Evolutionary conservation across 129 eudicot species (phyloP).

Genomic region (Flaveria ramosissima): DNA sequence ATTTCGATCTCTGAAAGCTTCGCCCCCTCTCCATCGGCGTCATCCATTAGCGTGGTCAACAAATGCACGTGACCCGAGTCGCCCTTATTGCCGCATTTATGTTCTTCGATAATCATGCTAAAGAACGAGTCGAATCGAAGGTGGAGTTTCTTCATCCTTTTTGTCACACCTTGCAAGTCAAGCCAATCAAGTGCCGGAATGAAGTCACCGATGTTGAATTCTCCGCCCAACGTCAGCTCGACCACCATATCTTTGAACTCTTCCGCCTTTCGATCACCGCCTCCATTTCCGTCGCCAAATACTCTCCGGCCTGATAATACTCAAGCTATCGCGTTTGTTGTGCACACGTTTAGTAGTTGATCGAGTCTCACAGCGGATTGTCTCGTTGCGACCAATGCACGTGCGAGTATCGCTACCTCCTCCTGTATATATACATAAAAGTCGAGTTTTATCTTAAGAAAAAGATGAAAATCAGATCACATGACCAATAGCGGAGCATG

Average conservation of each 20-base stretch:
- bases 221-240: constrained; percentile 94
- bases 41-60: constrained; percentile 57
- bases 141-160: constrained; percentile 81
- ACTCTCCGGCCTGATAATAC: constrained; percentile 77
- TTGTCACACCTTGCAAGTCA: constrained; percentile 70
- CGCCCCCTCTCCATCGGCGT: constrained; percentile 51
- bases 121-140: constrained; percentile 65
- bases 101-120: constrained; percentile 58
- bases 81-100: background rate
- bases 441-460: too few species aligned
- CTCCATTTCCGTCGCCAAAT: constrained; percentile 51
- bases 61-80: constrained; percentile 39
- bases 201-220: constrained; percentile 81
- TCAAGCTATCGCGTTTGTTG: constrained; percentile 81
- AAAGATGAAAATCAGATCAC: too few species aligned
- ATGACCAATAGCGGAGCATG: too few species aligned
- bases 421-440: too few species aligned
- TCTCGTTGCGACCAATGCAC: too few species aligned
- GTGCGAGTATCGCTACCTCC: too few species aligned
- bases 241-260: constrained; percentile 94
- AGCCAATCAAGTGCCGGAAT: constrained; percentile 69
- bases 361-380: too few species aligned
- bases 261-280: constrained; percentile 54
- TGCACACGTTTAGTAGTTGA: constrained; percentile 77
- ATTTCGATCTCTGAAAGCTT: constrained; percentile 68